Evolutionary conservation across 305 asterid genomes (phyloP), one percentile per base, ranked within the genome.

Genomic region (Solanum hybrid): DNA sequence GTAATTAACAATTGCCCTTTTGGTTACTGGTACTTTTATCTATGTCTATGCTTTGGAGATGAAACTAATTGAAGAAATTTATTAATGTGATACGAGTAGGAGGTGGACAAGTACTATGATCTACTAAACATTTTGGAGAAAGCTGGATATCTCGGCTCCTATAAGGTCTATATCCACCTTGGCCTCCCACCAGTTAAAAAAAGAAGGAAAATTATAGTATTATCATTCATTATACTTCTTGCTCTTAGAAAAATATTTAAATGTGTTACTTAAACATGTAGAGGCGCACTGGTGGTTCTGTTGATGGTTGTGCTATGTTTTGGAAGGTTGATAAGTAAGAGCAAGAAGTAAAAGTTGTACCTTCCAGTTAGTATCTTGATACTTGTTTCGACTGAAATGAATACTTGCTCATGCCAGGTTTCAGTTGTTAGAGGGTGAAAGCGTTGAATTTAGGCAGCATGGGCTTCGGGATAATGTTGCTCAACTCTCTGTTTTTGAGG

Each of bases 391-490:
- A 72, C 64, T 42, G 37, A 76, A 75, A 66, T 17, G 71, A 3
- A 73, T 75, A 10, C 37, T 76, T 75, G 56, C 32, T 36, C 76
- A 46, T 87, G 76, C 3, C 66, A 92, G 94, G 87, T 91, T 91
- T 87, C 91, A 22, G 89, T 42, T 92, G 38, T 79, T 92, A 46
- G 94, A 92, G 85, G 91, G 32, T 76, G 93, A 89, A 81, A 91
- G 89, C 90, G 79, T 92, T 90, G 91, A 91, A 51, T 92, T 80
- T 85, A 92, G 71, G 80, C 90, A 85, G 89, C 79, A 79, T 82
- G 94, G 92, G 79, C 94, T 92, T 35, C 88, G 82, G 37, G 94
- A 92, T 90, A 92, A 92, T 87, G 94, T 91, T 24, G 94, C 94
- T 85, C 94, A 91, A 84, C 90, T 91, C 84, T 89, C 90, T 80